These are phyloP conservation scores for Phalaenopsis hybrid DNA, from an alignment of 116 monocot species.

Conservation along the genomic window DNA sequence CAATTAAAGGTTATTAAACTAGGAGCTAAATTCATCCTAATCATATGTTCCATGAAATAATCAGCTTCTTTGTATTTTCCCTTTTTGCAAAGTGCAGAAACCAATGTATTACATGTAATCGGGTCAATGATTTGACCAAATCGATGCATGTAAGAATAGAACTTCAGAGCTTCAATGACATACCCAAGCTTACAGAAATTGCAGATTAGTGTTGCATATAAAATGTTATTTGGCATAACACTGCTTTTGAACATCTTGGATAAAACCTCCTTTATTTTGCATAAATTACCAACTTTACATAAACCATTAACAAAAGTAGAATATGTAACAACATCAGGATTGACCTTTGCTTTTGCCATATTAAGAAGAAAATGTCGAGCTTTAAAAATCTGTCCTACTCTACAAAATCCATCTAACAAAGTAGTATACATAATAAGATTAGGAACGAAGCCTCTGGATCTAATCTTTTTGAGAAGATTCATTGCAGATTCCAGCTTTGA, in stretches of 20 bases:
- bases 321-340: slow-evolving; percentile 53
- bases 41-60: slow-evolving; percentile 57
- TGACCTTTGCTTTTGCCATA: slow-evolving; percentile 36
- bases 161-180: slow-evolving; percentile 38
- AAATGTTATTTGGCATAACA: slow-evolving; percentile 38
- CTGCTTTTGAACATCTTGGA: slow-evolving; percentile 48
- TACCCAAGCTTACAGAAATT: slow-evolving; percentile 38
- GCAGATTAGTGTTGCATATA: slow-evolving; percentile 43
- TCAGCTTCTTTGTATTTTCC: slow-evolving; percentile 44
- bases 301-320: slow-evolving; percentile 50
- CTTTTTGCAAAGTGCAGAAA: slow-evolving; percentile 38
- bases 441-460: slow-evolving; percentile 21
- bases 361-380: slow-evolving; percentile 28
- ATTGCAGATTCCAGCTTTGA: slow-evolving; percentile 32
- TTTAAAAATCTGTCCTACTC: slow-evolving; percentile 20
- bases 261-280: slow-evolving; percentile 27
- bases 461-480: slow-evolving; percentile 34
- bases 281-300: slow-evolving; percentile 32
- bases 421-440: slow-evolving; percentile 50
- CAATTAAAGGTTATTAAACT: slow-evolving; percentile 36
- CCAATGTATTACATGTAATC: slow-evolving; percentile 41
- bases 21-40: slow-evolving; percentile 32
- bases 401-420: slow-evolving; percentile 53
- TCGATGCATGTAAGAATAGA: slow-evolving; percentile 35
- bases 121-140: slow-evolving; percentile 24